phyloP scores from a whole-genome alignment of 257 asterid genomes.

The Gynochthodes officinalis region DNA sequence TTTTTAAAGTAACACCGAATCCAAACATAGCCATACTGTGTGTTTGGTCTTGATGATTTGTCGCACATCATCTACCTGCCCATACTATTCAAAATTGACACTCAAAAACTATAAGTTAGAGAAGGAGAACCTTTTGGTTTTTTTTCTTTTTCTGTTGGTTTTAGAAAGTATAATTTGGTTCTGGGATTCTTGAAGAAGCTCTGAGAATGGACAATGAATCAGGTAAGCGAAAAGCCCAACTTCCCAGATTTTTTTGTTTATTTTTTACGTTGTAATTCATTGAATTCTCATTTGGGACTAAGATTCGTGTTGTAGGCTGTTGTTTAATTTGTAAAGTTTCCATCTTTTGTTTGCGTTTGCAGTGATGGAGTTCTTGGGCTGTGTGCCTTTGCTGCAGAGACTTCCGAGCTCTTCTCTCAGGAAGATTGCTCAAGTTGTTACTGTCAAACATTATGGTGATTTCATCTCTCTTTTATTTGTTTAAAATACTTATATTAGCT shows the following conservation, averaged over 20 bases:
- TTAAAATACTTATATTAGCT: not conserved
- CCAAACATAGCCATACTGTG: too few species aligned
- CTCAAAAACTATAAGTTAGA: not conserved
- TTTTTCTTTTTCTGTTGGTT: not conserved
- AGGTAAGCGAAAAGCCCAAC: constrained; percentile 8
- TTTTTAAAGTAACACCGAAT: too few species aligned
- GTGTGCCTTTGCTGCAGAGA: constrained; percentile 87
- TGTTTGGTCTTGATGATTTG: too few species aligned
- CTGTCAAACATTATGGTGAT: constrained; percentile 62
- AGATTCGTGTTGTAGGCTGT: not conserved
- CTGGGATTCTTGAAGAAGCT: not conserved
- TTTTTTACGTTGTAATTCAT: not conserved
- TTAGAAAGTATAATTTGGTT: not conserved
- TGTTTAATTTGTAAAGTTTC: not conserved
- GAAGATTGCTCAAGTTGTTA: constrained; percentile 67
- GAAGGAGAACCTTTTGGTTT: not conserved
- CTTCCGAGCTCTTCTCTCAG: constrained; percentile 72
- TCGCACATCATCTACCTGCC: too few species aligned
- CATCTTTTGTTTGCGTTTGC: constrained; percentile 16
- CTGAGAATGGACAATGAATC: constrained; percentile 20
- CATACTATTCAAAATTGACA: constrained; percentile 3
- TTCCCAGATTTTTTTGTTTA: not conserved
- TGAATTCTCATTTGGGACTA: not conserved
- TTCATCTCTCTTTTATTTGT: constrained; percentile 7
- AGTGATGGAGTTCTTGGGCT: constrained; percentile 88